A percentile compares a stretch with the other conserved stretches of the same genome.
Conservation (phyloP, 306 rosid species). For the Sphenostylis stenocarpa region DNA sequence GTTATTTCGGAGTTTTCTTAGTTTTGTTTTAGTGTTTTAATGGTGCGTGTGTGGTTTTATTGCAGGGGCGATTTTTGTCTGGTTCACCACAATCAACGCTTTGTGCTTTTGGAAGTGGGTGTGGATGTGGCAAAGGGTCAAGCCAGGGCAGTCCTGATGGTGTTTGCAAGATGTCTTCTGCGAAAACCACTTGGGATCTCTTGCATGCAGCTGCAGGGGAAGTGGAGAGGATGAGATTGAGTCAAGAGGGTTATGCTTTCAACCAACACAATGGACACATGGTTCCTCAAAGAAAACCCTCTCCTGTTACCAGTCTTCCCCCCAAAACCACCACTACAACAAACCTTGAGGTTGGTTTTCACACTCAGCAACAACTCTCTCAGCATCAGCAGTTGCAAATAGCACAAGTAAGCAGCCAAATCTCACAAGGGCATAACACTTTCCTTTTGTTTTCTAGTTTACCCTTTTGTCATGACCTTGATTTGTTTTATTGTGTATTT, state of each 20-base stretch:
- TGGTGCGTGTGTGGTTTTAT: neutral
- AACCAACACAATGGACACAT: constrained; percentile 24
- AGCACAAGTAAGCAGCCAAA: constrained; percentile 45
- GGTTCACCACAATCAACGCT: constrained; percentile 88
- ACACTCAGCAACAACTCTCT: constrained; percentile 48
- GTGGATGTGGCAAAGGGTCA: constrained; percentile 54
- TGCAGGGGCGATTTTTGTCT: constrained; percentile 41
- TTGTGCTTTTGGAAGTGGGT: constrained; percentile 41
- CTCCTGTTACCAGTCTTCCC: constrained; percentile 34
- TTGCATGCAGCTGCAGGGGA: constrained; percentile 86
- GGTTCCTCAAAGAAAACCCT: constrained; percentile 34
- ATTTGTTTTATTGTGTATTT: neutral
- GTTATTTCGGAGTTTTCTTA: neutral
- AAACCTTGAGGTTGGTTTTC: constrained; percentile 34
- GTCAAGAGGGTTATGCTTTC: constrained; percentile 31
- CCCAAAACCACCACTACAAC: neutral
- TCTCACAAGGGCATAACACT: neutral
- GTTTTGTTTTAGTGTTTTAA: neutral
- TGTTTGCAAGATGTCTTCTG: constrained; percentile 38
- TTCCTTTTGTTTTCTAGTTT: neutral
- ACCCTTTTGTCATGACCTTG: neutral
- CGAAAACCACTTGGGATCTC: constrained; percentile 72
- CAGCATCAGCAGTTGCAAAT: constrained; percentile 57
- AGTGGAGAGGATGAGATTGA: constrained; percentile 65
- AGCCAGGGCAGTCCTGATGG: constrained; percentile 65